Evolutionary conservation across 352 stramenopile genomes (phyloP).

Genomic region (Phytophthora niederhauseri): DNA sequence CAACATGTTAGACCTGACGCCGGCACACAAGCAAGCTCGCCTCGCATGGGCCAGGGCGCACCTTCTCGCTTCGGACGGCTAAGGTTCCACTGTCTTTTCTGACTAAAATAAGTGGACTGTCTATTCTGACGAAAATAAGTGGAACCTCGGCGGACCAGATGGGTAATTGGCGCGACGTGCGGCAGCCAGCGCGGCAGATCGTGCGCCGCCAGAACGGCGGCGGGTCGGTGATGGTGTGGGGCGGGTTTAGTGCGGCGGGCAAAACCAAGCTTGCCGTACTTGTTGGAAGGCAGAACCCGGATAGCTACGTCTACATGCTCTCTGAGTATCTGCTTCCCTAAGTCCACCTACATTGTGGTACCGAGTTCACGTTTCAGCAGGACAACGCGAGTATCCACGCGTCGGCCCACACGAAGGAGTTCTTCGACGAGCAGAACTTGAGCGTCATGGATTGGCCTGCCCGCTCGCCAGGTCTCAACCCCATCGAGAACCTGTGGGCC

Average conservation of each 20-base stretch:
- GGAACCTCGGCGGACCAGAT: not conserved
- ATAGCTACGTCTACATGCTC: not conserved
- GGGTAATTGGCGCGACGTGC: not conserved
- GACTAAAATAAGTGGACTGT: too few relatives aligned
- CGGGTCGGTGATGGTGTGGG: not conserved
- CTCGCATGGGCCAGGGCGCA: too few relatives aligned
- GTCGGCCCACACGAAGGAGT: not conserved
- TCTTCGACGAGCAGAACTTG: not conserved
- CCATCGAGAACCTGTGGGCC: not conserved
- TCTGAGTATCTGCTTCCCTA: not conserved
- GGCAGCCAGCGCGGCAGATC: too few relatives aligned
- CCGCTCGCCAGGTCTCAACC: not conserved
- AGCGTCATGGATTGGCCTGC: not conserved
- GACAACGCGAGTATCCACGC: slow-evolving; percentile 1
- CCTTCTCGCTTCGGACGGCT: not conserved
- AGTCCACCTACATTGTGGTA: not conserved
- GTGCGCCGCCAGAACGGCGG: not conserved
- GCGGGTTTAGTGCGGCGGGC: not conserved
- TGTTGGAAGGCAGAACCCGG: not conserved
- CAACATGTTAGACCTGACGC: too few relatives aligned
- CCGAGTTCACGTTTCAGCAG: slow-evolving; percentile 5
- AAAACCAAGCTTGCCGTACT: not conserved
- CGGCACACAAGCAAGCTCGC: too few relatives aligned
- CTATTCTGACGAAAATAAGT: not conserved
- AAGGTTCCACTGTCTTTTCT: not conserved